These are phyloP conservation scores for Baudoinia panamericana DNA, from an alignment of 495 filamentous ascomycete species.

Conservation along the genomic window DNA sequence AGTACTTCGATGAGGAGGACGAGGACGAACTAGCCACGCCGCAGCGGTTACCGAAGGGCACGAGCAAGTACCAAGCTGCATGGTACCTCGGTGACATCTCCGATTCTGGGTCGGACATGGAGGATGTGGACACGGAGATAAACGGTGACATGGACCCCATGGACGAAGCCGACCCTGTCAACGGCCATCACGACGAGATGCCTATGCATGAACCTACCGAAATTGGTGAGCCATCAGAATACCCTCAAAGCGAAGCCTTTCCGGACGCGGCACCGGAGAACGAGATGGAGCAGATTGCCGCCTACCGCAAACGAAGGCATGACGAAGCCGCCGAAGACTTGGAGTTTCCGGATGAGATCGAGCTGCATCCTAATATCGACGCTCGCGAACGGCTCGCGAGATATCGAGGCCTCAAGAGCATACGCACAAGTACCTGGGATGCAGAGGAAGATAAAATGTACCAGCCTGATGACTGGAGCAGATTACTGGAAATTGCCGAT, in stretches of 20 bases:
- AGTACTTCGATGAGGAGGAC: slow-evolving; percentile 93
- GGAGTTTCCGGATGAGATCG: slow-evolving; percentile 95
- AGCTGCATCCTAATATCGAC: slow-evolving; percentile 74
- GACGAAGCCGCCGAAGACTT: slow-evolving; percentile 75
- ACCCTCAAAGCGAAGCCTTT: slow-evolving; percentile 82
- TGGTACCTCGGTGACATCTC: slow-evolving; percentile 84
- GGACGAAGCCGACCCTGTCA: slow-evolving; percentile 49
- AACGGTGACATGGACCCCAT: slow-evolving; percentile 33
- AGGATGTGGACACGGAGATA: slow-evolving; percentile 47
- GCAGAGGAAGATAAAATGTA: slow-evolving; percentile 70
- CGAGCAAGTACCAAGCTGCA: slow-evolving; percentile 82
- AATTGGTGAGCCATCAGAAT: slow-evolving; percentile 60
- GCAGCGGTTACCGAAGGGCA: slow-evolving; percentile 75
- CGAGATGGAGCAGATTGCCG: slow-evolving; percentile 63
- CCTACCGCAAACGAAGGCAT: slow-evolving; percentile 61
- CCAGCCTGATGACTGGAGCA: slow-evolving; percentile 79
- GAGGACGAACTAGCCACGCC: slow-evolving; percentile 46
- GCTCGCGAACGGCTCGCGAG: slow-evolving; percentile 72
- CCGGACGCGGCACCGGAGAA: slow-evolving; percentile 76
- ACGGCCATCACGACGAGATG: slow-evolving; percentile 47
- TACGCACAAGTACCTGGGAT: slow-evolving; percentile 77
- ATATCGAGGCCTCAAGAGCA: slow-evolving; percentile 80
- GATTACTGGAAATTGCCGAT: slow-evolving; percentile 68
- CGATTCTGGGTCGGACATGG: slow-evolving; percentile 73
- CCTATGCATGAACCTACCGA: slow-evolving; percentile 53